Evolutionary conservation across 2,329 filamentous ascomycete genomes (phyloP).

Genomic region (Allantophomopsis cytisporea): DNA sequence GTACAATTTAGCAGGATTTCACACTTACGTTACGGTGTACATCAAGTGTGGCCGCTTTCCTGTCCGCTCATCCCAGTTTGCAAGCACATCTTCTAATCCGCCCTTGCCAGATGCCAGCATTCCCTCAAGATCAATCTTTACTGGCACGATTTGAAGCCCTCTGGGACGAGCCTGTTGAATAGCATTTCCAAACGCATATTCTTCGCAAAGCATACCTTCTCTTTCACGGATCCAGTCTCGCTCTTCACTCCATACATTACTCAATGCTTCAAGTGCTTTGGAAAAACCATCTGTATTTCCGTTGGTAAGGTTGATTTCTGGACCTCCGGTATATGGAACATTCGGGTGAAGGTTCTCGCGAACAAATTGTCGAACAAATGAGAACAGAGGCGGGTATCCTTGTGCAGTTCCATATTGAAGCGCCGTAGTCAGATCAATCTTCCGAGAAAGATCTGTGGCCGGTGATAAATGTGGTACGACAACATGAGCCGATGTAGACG

Average conservation of each 20-base stretch:
- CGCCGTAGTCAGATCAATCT: conserved; percentile 70
- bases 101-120: conserved; percentile 65
- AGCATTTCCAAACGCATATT: conserved; percentile 70
- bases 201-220: conserved; percentile 69
- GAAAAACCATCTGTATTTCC: conserved; percentile 77
- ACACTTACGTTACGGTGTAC: conserved; percentile 75
- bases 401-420: conserved; percentile 78
- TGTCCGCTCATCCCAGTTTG: conserved; percentile 64
- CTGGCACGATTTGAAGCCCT: conserved; percentile 52
- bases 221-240: conserved; percentile 53
- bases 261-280: conserved; percentile 65
- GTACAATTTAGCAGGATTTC: neutral
- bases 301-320: conserved; percentile 66
- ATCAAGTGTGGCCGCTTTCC: conserved; percentile 72
- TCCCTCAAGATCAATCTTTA: conserved; percentile 66
- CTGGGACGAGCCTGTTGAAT: conserved; percentile 50
- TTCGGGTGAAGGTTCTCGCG: conserved; percentile 67
- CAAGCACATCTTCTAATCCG: conserved; percentile 63
- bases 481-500: conserved; percentile 33
- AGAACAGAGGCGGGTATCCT: conserved; percentile 67
- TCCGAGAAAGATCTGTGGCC: conserved; percentile 43
- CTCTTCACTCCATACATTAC: conserved; percentile 59
- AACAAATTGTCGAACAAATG: conserved; percentile 68
- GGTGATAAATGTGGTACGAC: conserved; percentile 56
- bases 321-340: conserved; percentile 63